These are phyloP conservation scores for Rhodotorula kratochvilovae DNA, from an alignment of 768 basidiomycete genomes.

Conservation along the genomic window DNA sequence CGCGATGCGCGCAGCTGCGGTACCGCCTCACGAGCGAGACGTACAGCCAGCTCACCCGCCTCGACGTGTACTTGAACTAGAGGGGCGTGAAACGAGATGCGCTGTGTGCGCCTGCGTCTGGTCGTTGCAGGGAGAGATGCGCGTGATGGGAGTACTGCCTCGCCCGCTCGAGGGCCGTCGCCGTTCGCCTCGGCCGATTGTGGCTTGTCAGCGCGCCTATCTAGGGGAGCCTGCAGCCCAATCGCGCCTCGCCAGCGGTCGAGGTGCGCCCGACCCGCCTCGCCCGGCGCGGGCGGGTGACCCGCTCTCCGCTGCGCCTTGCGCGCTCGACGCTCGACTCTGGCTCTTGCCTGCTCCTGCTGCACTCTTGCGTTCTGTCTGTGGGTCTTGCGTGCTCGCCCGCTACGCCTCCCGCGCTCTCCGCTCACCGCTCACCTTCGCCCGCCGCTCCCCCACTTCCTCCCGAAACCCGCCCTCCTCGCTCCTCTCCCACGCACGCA, in stretches of 20 bases:
- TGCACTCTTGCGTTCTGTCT: neutral
- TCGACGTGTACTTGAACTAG: constrained; percentile 59
- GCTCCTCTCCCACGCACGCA: no score
- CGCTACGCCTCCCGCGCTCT: neutral
- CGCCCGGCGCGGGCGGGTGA: neutral
- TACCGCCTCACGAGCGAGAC: constrained; percentile 87
- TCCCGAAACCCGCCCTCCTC: neutral
- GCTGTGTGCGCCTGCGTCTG: no score
- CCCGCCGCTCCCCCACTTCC: neutral
- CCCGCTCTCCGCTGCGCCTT: neutral
- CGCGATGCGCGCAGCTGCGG: constrained; percentile 53
- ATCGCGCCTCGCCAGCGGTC: no score
- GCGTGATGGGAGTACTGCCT: no score
- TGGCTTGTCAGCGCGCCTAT: no score
- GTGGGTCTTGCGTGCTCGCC: neutral
- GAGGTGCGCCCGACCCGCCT: no score
- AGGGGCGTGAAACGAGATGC: neutral
- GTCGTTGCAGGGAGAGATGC: no score
- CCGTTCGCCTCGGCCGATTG: no score
- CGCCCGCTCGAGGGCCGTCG: no score
- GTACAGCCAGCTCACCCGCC: constrained; percentile 75
- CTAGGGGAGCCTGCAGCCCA: no score
- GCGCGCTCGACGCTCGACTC: neutral
- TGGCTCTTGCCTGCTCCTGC: neutral
- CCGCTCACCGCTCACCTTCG: neutral